These are phyloP conservation scores for Diaporthe velutina DNA, from an alignment of 2,329 filamentous ascomycete genomes.

Conservation along the genomic window DNA sequence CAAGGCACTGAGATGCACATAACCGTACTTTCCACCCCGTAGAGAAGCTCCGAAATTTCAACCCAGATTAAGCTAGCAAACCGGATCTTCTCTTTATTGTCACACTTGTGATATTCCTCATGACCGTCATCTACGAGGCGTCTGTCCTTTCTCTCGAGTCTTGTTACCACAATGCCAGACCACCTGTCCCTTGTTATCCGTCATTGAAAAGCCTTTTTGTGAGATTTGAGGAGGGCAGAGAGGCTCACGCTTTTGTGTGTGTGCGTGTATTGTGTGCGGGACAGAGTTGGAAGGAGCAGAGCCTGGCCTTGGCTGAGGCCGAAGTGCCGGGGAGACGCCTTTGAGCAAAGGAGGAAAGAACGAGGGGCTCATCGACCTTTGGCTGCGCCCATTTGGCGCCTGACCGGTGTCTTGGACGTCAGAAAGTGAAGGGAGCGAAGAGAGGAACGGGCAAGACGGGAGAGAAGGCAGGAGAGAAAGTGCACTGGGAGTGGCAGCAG, in stretches of 20 bases:
- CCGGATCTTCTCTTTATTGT: slow-evolving; percentile 7
- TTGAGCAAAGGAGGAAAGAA: not conserved
- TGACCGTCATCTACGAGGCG: not conserved
- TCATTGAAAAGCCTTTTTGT: slow-evolving; percentile 15
- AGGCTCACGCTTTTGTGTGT: not conserved
- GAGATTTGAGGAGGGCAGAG: not conserved
- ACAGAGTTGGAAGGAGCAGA: slow-evolving; percentile 13
- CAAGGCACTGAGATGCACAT: not conserved
- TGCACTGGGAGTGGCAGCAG: not conserved
- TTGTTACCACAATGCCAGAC: not conserved
- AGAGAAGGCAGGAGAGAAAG: not conserved
- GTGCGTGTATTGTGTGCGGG: not conserved
- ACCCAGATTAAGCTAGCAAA: slow-evolving; percentile 14
- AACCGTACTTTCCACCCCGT: slow-evolving; percentile 27
- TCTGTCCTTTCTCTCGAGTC: not conserved
- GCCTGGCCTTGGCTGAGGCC: not conserved
- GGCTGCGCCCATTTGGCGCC: not conserved
- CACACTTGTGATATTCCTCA: slow-evolving; percentile 11
- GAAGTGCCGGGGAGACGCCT: not conserved
- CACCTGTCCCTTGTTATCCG: not conserved
- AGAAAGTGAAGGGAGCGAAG: not conserved
- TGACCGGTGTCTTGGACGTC: not conserved
- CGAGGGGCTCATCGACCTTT: not conserved
- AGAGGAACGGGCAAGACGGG: not conserved
- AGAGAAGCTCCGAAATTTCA: slow-evolving; percentile 32